A percentile compares a stretch with the other conserved stretches of the same genome.
Evolutionary conservation across 306 rosid species (phyloP).

Genomic region (Vigna radiata): DNA sequence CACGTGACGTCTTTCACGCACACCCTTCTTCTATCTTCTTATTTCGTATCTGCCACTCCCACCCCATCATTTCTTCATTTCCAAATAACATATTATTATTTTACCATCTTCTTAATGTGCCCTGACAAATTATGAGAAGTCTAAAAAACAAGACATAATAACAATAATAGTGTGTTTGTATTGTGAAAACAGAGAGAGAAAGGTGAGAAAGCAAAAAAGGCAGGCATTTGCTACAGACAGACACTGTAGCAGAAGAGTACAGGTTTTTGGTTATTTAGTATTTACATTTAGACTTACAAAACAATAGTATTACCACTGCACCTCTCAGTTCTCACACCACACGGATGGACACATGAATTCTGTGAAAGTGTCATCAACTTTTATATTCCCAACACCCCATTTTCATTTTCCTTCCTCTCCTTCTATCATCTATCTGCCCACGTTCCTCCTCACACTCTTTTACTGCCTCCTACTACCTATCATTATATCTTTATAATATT

Average conservation of each 20-base stretch:
- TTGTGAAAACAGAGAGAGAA: constrained; percentile 27
- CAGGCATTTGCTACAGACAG: constrained; percentile 11
- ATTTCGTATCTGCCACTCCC: constrained; percentile 45
- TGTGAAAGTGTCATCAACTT: constrained; percentile 3
- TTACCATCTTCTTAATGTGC: background rate
- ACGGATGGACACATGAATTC: constrained; percentile 39
- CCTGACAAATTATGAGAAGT: background rate
- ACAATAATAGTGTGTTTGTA: constrained; percentile 15
- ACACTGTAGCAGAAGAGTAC: constrained; percentile 15
- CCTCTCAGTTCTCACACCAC: constrained; percentile 10
- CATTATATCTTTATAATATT: background rate
- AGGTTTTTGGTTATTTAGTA: background rate
- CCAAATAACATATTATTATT: background rate
- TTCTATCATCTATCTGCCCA: constrained; percentile 38
- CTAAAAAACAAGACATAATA: constrained; percentile 1
- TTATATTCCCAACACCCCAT: constrained; percentile 48
- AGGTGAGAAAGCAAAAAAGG: constrained; percentile 31
- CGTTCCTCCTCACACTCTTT: constrained; percentile 38
- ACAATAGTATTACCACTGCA: background rate
- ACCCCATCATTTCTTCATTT: background rate
- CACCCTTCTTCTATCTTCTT: constrained; percentile 26
- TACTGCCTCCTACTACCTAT: background rate
- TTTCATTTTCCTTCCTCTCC: constrained; percentile 2
- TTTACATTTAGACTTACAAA: background rate
- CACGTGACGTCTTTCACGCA: constrained; percentile 55